Base-by-base conservation (phyloP, 345 rosid genomes). In the Anacardium occidentale region DNA sequence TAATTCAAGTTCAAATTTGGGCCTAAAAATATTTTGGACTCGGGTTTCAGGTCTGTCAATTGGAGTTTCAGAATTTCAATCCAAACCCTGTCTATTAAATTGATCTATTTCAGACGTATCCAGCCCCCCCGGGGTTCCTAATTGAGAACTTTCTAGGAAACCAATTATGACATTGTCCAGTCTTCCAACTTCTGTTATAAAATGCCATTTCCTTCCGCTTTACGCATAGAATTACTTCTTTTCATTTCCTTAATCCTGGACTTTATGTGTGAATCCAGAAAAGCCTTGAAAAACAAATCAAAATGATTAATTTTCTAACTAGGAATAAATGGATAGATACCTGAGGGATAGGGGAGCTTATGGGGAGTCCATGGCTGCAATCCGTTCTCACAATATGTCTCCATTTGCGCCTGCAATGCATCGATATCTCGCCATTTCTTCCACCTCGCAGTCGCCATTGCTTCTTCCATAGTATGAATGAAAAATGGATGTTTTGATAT, bases 381-480 rank as follows among this genome's bases (percentile, higher is more conserved):
- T 15, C 98, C 98, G 76, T 82, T 80, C 52, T 85, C 88, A 77
- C 98, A 92, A 64, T 92, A 94, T 1, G 90, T 86, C 88, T 94
- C 98, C 92, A 94, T 92, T 71, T 94, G 98, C 37, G 52, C 42
- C 77, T 81, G 81, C 84, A 92, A 66, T 17, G 84, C 85, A 14
- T 76, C 78, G 13, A 88, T 78, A 74, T 92, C 97, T 34, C 76
- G 22, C 98, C 97, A 94, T 70, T 94, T 94, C 87, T 84, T 89
- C 98, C 98, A 92, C 83, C 97, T 83, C 0, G 95, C 97, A 0
- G 98, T 94, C 8, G 98, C 98, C 84, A 94, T 80, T 0, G 98
- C 98, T 75, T 94, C 98, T 73, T 94, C 98, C 93, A 94, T 85
- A 0, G 98, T 89, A 73, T 94, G 83, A 14, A 77, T 58, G 51